Evolutionary conservation across 1,139 yeast genomes (phyloP), one percentile per base, ranked within the genome.

Genomic region (Spencermartinsiella ligniputridi): DNA sequence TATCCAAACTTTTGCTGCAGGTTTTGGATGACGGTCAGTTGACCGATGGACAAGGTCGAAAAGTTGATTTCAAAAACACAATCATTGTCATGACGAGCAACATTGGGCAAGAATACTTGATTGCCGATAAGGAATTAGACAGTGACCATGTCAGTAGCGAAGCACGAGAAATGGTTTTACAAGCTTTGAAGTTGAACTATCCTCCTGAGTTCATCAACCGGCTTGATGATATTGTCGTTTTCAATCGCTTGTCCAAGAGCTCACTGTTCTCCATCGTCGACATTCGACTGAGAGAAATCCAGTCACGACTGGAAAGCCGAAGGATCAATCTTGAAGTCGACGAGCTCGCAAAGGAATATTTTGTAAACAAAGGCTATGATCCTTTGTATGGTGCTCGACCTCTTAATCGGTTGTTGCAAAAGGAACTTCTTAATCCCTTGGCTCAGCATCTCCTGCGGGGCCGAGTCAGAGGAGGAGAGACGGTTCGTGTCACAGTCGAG

Each of bases 11-110:
- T 39, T 70, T 92, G 46, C 70, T 92, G 46, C 98, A 92, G 65
- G 97, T 92, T 0, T 71, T 92, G 45, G 98, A 92, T 65, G 98
- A 92, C 64, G 98, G 98, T 44, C 79, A 84, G 44, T 72, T 92
- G 54, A 90, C 97, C 0, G 98, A 92, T 61, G 84, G 96, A 5
- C 96, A 89, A 59, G 98, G 98, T 25, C 85, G 88, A 47, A 86
- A 83, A 56, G 87, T 92, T 46, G 97, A 92, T 64, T 92, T 92
- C 78, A 79, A 89, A 54, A 92, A 92, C 64, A 86, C 97, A 1
- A 84, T 92, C 46, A 87, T 92, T 56, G 95, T 92, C n/a, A 86
- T 92, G 95, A 92, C 98, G 0, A 87, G 96, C 2, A 92, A 92
- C 62, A 86, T 92, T 58, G 98, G 98, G 5, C 97, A 92, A 64